Evolutionary conservation across 106 monocot species (phyloP), one percentile per base, ranked within the genome.

Genomic region (Narthecium ossifragum): DNA sequence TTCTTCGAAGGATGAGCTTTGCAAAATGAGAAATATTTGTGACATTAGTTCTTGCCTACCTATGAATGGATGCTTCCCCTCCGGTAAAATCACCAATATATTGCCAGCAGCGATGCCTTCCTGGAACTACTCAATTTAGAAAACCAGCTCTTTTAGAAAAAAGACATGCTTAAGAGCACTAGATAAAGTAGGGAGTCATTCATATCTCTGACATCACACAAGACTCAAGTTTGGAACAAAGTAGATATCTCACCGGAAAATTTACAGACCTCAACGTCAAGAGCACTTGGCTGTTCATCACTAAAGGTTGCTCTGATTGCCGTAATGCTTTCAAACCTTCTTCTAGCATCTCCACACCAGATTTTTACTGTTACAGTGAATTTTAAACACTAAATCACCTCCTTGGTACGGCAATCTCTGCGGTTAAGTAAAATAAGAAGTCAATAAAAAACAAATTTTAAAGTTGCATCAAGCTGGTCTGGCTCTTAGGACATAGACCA

Each of bases 321-420:
- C 25, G 50, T 36, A 22, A 69, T 69, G 8, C 60, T 50, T 69
- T 69, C 5, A 69, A 46, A 26, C 49, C 49, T 26, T 51, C 59
- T 17, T 60, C 69, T 50, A 69, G 59, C 12, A 69, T 51, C 51
- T 69, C 69, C 69, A 69, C 8, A 69, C 69, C 34, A 69, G 47
- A 6, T 51, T 69, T 5, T 32, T 33, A 24, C 60, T 69, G 3
- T 48, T 51, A 39, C 49, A 69, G 34, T 69, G 60, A 31, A 58
- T 59, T 38, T 69, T 69, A 2, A 50, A 58, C 48, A 69, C 59
- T 12, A 69, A 51, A 46, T 60, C 59, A 12, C 59, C 58, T 51
- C 60, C 69, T 28, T 69, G 26, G 25, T 26, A 6, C 23, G 8
- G 4, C 27, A 9, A 24, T 53, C 10, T 27, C 6, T 26, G 53